Percentiles rank a stretch among this genome's conserved stretches.
phyloP scores from a whole-genome alignment of 495 filamentous ascomycete genomes.

The Beverwykella pulmonaria region DNA sequence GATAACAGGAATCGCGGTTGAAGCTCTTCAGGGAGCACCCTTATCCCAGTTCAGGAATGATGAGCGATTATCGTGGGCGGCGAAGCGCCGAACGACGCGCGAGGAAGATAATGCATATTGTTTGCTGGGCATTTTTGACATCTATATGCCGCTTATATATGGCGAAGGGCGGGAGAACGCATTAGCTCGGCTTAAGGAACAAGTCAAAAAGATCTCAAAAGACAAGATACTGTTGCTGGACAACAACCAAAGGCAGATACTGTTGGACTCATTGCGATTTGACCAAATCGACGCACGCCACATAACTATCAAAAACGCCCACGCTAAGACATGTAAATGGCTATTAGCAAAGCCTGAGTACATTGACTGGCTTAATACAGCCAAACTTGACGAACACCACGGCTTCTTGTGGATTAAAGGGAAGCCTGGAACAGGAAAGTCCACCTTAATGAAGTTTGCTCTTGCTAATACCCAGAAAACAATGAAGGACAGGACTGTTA shows the following conservation, averaged over 20 bases:
- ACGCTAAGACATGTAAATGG: slow-evolving; percentile 42
- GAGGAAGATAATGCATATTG: too few relatives aligned
- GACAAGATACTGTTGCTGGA: not conserved
- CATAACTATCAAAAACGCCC: slow-evolving; percentile 45
- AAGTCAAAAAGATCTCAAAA: not conserved
- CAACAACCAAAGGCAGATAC: not conserved
- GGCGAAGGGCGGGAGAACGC: not conserved
- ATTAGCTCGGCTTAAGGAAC: not conserved
- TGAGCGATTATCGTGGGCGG: too few relatives aligned
- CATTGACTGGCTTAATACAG: slow-evolving; percentile 9
- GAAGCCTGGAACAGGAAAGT: slow-evolving; percentile 42
- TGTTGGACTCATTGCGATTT: slow-evolving; percentile 29
- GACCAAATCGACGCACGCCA: slow-evolving; percentile 44
- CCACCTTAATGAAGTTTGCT: slow-evolving; percentile 35
- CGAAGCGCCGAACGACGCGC: too few relatives aligned
- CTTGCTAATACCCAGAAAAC: slow-evolving; percentile 4
- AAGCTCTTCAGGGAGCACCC: too few relatives aligned
- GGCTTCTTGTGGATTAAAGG: slow-evolving; percentile 40
- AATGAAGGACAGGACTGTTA: slow-evolving; percentile 27
- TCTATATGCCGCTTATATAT: too few relatives aligned
- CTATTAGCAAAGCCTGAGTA: slow-evolving; percentile 29
- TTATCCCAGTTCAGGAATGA: too few relatives aligned
- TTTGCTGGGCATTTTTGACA: too few relatives aligned
- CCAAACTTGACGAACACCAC: slow-evolving; percentile 13
- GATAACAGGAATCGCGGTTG: too few relatives aligned